Evolutionary conservation across 2,329 filamentous ascomycete genomes (phyloP), one percentile per base, ranked within the genome.

Genomic region (Aspergillus eucalypticola): DNA sequence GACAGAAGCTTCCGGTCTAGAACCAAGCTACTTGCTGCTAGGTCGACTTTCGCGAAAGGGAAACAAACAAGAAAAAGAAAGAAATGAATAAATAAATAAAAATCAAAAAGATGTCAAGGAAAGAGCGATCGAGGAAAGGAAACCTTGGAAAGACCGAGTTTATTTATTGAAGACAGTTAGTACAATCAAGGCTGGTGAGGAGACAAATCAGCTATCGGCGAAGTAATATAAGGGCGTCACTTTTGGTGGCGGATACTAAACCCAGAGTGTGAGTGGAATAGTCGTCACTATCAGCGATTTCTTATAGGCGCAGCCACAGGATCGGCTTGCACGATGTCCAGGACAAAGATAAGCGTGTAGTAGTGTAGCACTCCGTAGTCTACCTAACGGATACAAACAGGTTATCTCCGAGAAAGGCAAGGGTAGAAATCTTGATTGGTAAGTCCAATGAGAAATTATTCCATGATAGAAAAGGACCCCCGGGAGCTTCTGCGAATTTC

Each of bases 381-480:
- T 13, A 44, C 7, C 41, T 44, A 29, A 10, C n/a, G n/a, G 25
- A 23, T 27, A 50, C 29, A 32, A 50, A 54, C 46, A 25, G 38
- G 41, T 53, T 39, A 54, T 17, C 48, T 38, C 25, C 32, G n/a
- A 35, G 44, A 29, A 27, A 57, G 50, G 42, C 23, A 56, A 35
- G 27, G 52, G 35, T 35, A 39, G 23, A 23, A 44, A 49, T 21
- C 27, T 15, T 23, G 50, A 55, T 42, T 54, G 39, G 10, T 32
- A 54, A 54, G 55, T 53, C 35, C 58, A 56, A 56, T 60, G 38
- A 61, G 51, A 55, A 53, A 54, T 56, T 29, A 44, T 27, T 44
- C 21, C 57, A 56, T 38, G 56, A 58, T 39, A 62, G 55, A 48
- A 44, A 44, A 35, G 52, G 41, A 21, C 41, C 41, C 29, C 13